A percentile compares a stretch with the other conserved stretches of the same genome.
phyloP scores from a whole-genome alignment of 768 basidiomycete genomes.

The Tulasnella sp. region DNA sequence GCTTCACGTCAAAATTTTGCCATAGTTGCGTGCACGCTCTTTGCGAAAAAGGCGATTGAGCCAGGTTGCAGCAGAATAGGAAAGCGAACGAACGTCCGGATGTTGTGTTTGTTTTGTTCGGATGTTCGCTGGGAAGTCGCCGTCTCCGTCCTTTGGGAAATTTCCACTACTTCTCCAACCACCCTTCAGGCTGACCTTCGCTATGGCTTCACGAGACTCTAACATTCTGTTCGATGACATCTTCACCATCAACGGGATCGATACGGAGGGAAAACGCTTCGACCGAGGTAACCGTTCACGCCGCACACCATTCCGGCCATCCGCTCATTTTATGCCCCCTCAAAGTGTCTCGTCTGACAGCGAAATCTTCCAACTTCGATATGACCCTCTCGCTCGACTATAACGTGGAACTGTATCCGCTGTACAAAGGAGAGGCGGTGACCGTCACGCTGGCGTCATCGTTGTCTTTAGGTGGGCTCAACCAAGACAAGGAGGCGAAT shows the following conservation, averaged over 20 bases:
- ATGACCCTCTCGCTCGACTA: slow-evolving; percentile 95
- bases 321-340: background rate
- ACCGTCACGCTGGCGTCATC: slow-evolving; percentile 87
- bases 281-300: slow-evolving; percentile 74
- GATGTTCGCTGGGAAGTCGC: background rate
- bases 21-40: background rate
- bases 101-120: background rate
- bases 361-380: slow-evolving; percentile 85
- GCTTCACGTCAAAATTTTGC: background rate
- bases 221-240: slow-evolving; percentile 89
- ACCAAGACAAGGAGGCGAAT: slow-evolving; percentile 68
- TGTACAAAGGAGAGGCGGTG: slow-evolving; percentile 69
- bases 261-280: slow-evolving; percentile 95
- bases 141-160: slow-evolving; percentile 8
- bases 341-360: slow-evolving; percentile 88
- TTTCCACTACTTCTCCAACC: background rate
- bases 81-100: background rate
- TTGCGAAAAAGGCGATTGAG: background rate
- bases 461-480: slow-evolving; percentile 63
- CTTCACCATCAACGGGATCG: slow-evolving; percentile 80
- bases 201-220: slow-evolving; percentile 33
- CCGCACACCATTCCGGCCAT: background rate
- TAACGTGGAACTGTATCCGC: slow-evolving; percentile 87
- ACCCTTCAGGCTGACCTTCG: background rate
- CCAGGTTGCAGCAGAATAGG: background rate